phyloP scores from a whole-genome alignment of 768 basidiomycete genomes.

The Lenzites betulinus region DNA sequence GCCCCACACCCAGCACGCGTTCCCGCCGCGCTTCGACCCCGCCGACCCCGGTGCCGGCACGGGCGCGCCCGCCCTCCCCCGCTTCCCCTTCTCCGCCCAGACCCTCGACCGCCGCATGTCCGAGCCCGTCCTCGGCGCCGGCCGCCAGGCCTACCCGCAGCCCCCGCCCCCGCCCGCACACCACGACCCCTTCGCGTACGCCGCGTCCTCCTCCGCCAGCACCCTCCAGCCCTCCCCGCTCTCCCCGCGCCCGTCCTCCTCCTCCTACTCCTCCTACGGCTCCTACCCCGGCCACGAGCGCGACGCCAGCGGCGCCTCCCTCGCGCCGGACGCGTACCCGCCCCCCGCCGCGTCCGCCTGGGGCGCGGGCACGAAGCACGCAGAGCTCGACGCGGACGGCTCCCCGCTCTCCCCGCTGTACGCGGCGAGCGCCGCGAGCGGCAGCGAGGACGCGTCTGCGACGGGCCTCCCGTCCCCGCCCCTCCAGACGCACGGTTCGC shows the following conservation, averaged over 20 bases:
- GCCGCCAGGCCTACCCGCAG: conserved; percentile 19
- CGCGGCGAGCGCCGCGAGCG: conserved; percentile 22
- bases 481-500: conserved; percentile 7
- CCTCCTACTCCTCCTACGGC: conserved; percentile 20
- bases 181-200: conserved; percentile 16
- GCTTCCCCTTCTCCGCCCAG: conserved; percentile 22
- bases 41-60: no score
- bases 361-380: conserved; percentile 17
- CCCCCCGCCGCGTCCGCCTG: conserved; percentile 9
- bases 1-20: conserved; percentile 23
- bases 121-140: conserved; percentile 48
- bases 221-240: conserved; percentile 17
- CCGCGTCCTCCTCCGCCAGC: conserved; percentile 7
- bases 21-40: conserved; percentile 11
- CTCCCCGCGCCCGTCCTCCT: conserved; percentile 22
- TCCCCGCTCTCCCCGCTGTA: conserved; percentile 25
- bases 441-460: conserved; percentile 22
- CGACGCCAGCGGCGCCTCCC: conserved; percentile 20
- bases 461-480: conserved; percentile 19
- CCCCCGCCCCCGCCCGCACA: conserved; percentile 11
- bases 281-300: conserved; percentile 17
- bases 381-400: conserved; percentile 24
- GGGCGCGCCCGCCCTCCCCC: conserved; percentile 1
- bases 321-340: conserved; percentile 11
- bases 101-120: conserved; percentile 68